These are phyloP conservation scores for Phytophthora palmivora DNA, from an alignment of 352 stramenopile species.

Conservation along the genomic window DNA sequence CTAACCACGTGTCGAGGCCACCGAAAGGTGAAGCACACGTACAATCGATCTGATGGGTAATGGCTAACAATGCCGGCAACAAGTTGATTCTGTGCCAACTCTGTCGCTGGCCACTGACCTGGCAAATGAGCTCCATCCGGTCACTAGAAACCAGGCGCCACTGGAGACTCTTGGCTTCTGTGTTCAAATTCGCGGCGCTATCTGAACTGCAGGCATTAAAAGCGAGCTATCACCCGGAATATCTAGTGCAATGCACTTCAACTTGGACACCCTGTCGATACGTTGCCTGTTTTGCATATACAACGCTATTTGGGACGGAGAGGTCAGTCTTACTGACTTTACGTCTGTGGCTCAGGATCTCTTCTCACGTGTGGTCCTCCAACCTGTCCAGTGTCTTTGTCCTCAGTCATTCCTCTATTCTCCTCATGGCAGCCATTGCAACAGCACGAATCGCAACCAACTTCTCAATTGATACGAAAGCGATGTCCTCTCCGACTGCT, in stretches of 20 bases:
- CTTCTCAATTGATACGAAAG: constrained; percentile 25
- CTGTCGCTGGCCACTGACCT: constrained; percentile 32
- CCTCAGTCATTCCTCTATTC: constrained; percentile 36
- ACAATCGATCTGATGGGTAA: constrained; percentile 14
- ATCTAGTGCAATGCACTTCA: constrained; percentile 19
- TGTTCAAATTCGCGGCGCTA: constrained; percentile 32
- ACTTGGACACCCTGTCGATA: constrained; percentile 9
- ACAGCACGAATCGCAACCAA: constrained; percentile 18
- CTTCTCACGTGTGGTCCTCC: too few relatives aligned
- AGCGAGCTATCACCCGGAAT: constrained; percentile 5
- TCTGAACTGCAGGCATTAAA: constrained; percentile 37
- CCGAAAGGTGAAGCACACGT: constrained; percentile 5
- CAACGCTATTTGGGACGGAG: constrained; percentile 22
- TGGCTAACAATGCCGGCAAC: constrained; percentile 12
- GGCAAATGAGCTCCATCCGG: constrained; percentile 36
- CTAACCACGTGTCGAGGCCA: constrained; percentile 15
- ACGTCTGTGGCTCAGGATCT: constrained; percentile 29
- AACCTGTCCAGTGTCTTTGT: constrained; percentile 35
- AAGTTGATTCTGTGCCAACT: constrained; percentile 26
- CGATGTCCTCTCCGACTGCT: constrained; percentile 26
- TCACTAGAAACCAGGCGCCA: too few relatives aligned
- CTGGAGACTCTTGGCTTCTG: constrained; percentile 30
- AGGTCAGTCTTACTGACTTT: constrained; percentile 1
- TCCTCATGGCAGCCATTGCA: constrained; percentile 25
- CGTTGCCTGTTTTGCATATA: constrained; percentile 1